These are phyloP conservation scores for Taphrina betulina DNA, from an alignment of 1,139 yeast genomes.

Conservation along the genomic window DNA sequence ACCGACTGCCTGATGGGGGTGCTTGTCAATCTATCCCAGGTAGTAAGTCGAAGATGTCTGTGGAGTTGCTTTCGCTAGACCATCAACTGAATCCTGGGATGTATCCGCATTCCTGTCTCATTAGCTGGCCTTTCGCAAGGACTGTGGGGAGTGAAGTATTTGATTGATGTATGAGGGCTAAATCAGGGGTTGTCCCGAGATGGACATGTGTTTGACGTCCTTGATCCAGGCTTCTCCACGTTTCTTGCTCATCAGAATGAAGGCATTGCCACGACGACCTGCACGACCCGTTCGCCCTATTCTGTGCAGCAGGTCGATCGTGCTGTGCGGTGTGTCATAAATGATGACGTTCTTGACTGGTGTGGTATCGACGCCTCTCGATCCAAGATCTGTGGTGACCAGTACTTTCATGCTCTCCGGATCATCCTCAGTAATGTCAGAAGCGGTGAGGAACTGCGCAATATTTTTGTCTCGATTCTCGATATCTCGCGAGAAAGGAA, in stretches of 20 bases:
- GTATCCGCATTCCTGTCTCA: not conserved
- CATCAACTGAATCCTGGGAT: slow-evolving; percentile 23
- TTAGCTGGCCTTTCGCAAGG: no score
- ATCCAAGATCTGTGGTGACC: slow-evolving; percentile 85
- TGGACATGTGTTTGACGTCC: slow-evolving; percentile 53
- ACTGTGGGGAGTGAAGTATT: no score
- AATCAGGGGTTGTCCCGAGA: slow-evolving; percentile 24
- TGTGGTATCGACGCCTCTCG: slow-evolving; percentile 84
- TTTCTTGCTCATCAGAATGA: slow-evolving; percentile 68
- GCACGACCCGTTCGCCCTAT: slow-evolving; percentile 94
- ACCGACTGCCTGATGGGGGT: no score
- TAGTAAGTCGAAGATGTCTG: slow-evolving; percentile 23
- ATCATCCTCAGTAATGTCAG: slow-evolving; percentile 1
- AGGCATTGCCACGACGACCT: slow-evolving; percentile 84
- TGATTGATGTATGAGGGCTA: not conserved
- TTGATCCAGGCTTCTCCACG: slow-evolving; percentile 69
- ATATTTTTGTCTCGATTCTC: slow-evolving; percentile 60
- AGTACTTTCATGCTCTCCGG: slow-evolving; percentile 54
- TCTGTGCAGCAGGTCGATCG: slow-evolving; percentile 85
- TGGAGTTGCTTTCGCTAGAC: slow-evolving; percentile 13
- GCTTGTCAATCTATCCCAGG: slow-evolving; percentile 28
- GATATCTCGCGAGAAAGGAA: slow-evolving; percentile 66
- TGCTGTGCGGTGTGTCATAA: slow-evolving; percentile 78
- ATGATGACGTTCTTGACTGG: slow-evolving; percentile 78
- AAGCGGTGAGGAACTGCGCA: slow-evolving; percentile 54